These are phyloP conservation scores for Pseudonectria foliicola DNA, from an alignment of 2,329 filamentous ascomycete genomes.

Conservation along the genomic window DNA sequence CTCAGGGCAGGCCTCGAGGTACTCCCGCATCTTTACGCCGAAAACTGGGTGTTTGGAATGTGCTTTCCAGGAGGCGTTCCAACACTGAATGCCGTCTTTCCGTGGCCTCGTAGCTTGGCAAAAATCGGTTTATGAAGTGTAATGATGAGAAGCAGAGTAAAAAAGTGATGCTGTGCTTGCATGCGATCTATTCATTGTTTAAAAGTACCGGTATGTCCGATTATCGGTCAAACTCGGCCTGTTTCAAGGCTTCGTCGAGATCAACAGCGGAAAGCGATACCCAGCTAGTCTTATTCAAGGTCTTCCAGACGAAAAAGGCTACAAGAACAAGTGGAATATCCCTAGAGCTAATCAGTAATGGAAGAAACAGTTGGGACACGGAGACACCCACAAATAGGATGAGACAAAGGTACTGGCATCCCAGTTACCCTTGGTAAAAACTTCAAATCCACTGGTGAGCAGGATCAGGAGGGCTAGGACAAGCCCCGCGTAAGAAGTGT, in stretches of 20 bases:
- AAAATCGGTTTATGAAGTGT: too few species aligned
- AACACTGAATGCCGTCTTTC: constrained; percentile 13
- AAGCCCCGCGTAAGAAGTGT: constrained; percentile 54
- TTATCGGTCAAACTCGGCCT: constrained; percentile 13
- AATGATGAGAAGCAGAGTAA: too few species aligned
- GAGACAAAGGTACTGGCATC: constrained; percentile 50
- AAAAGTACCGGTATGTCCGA: too few species aligned
- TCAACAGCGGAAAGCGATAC: constrained; percentile 45
- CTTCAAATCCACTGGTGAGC: constrained; percentile 61
- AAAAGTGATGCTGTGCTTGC: too few species aligned
- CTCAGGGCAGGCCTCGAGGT: fast-evolving
- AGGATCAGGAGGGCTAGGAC: constrained; percentile 57
- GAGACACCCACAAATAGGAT: constrained; percentile 48
- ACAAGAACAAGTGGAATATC: constrained; percentile 52
- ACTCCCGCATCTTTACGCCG: constrained; percentile 10
- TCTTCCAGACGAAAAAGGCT: constrained; percentile 58
- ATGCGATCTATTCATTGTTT: too few species aligned
- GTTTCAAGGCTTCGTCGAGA: constrained; percentile 43
- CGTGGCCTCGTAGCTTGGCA: constrained; percentile 13
- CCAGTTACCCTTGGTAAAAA: constrained; percentile 56
- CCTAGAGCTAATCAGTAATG: constrained; percentile 26
- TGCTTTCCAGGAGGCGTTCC: constrained; percentile 15
- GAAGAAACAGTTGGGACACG: background rate
- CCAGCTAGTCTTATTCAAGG: constrained; percentile 54
- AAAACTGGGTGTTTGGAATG: constrained; percentile 15